Evolutionary conservation across 208 protist genomes (phyloP).

Genomic region (Acanthamoeba rhysodes): DNA sequence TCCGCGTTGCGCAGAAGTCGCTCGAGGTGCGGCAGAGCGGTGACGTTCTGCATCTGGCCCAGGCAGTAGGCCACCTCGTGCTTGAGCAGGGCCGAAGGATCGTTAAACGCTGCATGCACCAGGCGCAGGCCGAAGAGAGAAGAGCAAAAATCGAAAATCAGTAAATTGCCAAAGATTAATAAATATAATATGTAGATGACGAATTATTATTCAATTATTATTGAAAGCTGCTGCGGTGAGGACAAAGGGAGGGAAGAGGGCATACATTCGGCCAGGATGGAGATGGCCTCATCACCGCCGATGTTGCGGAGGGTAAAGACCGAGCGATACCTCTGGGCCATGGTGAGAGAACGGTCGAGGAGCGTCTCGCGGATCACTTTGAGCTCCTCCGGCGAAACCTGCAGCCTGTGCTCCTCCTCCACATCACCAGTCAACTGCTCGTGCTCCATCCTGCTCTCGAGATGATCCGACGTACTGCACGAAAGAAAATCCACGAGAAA

Average conservation of each 20-base stretch:
- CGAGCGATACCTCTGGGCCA: conserved; percentile 85
- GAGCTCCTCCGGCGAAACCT: conserved; percentile 20
- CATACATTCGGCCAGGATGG: conserved; percentile 75
- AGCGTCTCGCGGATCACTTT: background rate
- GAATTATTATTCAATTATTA: too few species aligned
- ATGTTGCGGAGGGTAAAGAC: conserved; percentile 89
- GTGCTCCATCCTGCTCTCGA: background rate
- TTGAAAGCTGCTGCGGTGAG: too few species aligned
- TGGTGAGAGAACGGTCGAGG: conserved; percentile 73
- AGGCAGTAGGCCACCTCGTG: conserved; percentile 98
- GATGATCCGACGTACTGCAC: too few species aligned
- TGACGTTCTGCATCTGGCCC: conserved; percentile 95
- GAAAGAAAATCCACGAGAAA: background rate
- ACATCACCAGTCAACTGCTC: background rate
- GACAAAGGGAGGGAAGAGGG: too few species aligned
- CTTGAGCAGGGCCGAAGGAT: conserved; percentile 96
- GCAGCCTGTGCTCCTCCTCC: conserved; percentile 30
- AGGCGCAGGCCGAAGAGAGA: background rate
- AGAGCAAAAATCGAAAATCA: background rate
- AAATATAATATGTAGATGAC: too few species aligned
- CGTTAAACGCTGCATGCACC: conserved; percentile 73
- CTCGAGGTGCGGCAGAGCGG: conserved; percentile 92
- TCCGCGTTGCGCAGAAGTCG: conserved; percentile 88
- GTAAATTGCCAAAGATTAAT: background rate
- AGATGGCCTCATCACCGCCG: conserved; percentile 76